Evolutionary conservation across 768 basidiomycete species (phyloP).

Genomic region (Ramaria sp.): DNA sequence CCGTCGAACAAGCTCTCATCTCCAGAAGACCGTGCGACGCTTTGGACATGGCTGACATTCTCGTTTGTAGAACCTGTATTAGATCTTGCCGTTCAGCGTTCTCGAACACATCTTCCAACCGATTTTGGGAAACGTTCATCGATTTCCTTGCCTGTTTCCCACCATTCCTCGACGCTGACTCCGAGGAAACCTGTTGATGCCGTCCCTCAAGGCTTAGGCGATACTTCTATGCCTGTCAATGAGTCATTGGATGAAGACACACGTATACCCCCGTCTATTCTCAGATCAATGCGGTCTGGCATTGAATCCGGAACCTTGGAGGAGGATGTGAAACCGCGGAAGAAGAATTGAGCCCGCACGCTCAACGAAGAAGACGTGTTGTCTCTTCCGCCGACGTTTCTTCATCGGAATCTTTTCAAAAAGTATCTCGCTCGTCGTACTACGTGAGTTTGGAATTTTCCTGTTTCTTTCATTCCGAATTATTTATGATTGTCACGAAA

Average conservation of each 20-base stretch:
- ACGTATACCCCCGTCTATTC: not conserved
- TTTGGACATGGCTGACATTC: slow-evolving; percentile 59
- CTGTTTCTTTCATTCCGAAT: not conserved
- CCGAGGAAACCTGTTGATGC: not conserved
- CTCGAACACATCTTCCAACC: not conserved
- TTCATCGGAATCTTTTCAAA: slow-evolving; percentile 54
- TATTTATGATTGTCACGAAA: no score
- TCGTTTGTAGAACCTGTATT: slow-evolving; percentile 57
- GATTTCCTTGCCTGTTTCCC: not conserved
- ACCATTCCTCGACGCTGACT: not conserved
- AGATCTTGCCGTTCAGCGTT: slow-evolving; percentile 27
- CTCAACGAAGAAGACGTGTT: slow-evolving; percentile 41
- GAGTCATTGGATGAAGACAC: not conserved
- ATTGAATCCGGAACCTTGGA: not conserved
- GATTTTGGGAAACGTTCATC: not conserved
- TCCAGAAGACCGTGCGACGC: slow-evolving; percentile 53
- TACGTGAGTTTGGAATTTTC: not conserved
- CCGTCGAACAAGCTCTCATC: slow-evolving; percentile 40
- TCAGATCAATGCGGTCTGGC: not conserved
- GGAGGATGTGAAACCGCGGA: not conserved
- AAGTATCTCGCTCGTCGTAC: slow-evolving; percentile 27
- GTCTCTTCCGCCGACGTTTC: slow-evolving; percentile 56
- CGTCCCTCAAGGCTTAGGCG: not conserved
- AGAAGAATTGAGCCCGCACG: slow-evolving; percentile 24
- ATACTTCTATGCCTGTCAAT: not conserved